Evolutionary conservation across 805 yeast genomes (phyloP).

Genomic region (Martiniozyma abietophila): DNA sequence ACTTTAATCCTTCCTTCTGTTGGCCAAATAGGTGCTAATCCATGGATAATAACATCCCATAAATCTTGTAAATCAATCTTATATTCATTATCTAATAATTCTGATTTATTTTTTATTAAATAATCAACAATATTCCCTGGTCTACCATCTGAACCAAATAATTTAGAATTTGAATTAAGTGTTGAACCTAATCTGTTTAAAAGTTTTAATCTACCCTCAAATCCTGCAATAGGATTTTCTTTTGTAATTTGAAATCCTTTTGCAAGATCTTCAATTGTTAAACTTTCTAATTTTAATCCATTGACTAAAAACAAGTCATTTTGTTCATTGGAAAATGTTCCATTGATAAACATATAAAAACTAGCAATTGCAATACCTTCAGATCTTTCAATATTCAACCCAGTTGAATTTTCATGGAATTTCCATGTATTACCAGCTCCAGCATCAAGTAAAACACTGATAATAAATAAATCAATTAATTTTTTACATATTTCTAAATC

Average conservation of each 20-base stretch:
- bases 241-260: slow-evolving; percentile 40
- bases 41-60: slow-evolving; percentile 50
- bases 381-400: slow-evolving; percentile 33
- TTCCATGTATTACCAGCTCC: slow-evolving; percentile 59
- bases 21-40: slow-evolving; percentile 54
- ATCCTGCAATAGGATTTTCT: slow-evolving; percentile 42
- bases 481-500: slow-evolving; percentile 41
- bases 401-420: slow-evolving; percentile 30
- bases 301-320: slow-evolving; percentile 34
- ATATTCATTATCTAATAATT: slow-evolving; percentile 14
- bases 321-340: slow-evolving; percentile 28
- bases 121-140: slow-evolving; percentile 47
- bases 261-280: slow-evolving; percentile 29
- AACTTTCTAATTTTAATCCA: slow-evolving; percentile 30
- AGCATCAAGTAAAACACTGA: slow-evolving; percentile 56
- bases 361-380: slow-evolving; percentile 62
- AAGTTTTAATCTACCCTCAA: slow-evolving; percentile 42
- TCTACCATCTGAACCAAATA: slow-evolving; percentile 33
- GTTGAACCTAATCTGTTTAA: slow-evolving; percentile 41
- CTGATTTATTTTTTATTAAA: slow-evolving; percentile 22
- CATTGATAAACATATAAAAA: slow-evolving; percentile 42
- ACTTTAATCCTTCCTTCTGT: slow-evolving; percentile 41
- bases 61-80: slow-evolving; percentile 38
- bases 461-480: slow-evolving; percentile 47
- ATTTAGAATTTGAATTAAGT: slow-evolving; percentile 27